A percentile compares a stretch with the other conserved stretches of the same genome.
These are phyloP conservation scores for Penicillium verrucosum DNA, from an alignment of 2,329 filamentous ascomycete genomes.

Conservation along the genomic window DNA sequence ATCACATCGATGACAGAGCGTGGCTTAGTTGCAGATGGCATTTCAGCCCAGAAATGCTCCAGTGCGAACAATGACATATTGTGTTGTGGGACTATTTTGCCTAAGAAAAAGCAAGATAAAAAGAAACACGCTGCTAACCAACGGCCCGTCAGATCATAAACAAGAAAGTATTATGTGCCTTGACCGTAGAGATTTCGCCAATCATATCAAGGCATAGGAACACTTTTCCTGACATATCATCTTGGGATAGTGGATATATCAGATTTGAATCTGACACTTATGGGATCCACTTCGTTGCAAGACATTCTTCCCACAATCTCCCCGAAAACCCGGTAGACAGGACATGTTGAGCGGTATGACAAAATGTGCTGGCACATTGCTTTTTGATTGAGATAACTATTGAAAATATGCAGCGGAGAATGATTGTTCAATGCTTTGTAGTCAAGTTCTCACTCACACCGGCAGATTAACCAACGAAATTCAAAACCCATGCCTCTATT, in stretches of 20 bases:
- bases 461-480: background rate
- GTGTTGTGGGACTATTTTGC: background rate
- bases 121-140: background rate
- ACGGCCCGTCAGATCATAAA: background rate
- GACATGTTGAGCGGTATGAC: background rate
- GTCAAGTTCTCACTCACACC: background rate
- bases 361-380: background rate
- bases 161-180: background rate
- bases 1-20: slow-evolving; percentile 2
- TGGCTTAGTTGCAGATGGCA: background rate
- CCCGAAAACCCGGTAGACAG: background rate
- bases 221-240: background rate
- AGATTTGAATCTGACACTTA: background rate
- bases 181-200: background rate
- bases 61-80: background rate
- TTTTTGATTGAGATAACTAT: background rate
- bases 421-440: background rate
- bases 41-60: slow-evolving; percentile 1
- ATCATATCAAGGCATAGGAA: background rate
- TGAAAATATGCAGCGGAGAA: background rate
- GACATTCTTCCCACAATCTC: background rate
- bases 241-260: slow-evolving; percentile 1
- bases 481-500: background rate
- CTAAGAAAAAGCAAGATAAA: background rate
- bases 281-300: background rate